Conservation (phyloP, 192 early-diverging fungal species). For the Coemansia reversa region DNA sequence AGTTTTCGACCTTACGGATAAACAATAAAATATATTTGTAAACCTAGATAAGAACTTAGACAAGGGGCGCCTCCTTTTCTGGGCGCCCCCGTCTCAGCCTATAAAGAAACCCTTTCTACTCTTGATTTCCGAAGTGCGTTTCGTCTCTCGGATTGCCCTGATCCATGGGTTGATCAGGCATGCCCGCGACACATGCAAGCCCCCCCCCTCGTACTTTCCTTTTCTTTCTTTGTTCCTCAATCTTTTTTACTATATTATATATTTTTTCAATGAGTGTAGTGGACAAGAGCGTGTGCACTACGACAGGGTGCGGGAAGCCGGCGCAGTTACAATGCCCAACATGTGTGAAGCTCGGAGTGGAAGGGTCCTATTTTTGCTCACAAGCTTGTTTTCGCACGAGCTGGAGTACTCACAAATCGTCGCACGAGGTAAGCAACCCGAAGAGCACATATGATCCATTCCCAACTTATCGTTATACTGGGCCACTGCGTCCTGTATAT, state of each 20-base stretch:
- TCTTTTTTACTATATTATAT: no score
- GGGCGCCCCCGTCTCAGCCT: no score
- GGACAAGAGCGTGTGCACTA: constrained; percentile 42
- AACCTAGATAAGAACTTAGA: no score
- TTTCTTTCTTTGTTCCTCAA: constrained; percentile 3
- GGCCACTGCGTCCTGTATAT: constrained; percentile 68
- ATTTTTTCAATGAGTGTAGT: constrained; percentile 13
- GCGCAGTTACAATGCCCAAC: constrained; percentile 80
- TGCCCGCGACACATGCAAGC: no score
- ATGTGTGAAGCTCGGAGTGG: constrained; percentile 67
- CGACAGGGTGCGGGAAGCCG: constrained; percentile 61
- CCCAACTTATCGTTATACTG: constrained; percentile 63
- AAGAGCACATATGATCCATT: constrained; percentile 61
- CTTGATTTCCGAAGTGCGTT: no score
- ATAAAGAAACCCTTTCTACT: no score
- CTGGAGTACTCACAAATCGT: constrained; percentile 59
- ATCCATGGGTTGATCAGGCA: no score
- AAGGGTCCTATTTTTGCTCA: constrained; percentile 74
- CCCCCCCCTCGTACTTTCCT: constrained; percentile 7
- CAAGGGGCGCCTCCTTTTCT: no score
- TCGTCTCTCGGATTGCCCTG: no score
- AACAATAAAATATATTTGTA: no score
- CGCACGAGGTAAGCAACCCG: constrained; percentile 26
- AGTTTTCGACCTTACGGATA: no score
- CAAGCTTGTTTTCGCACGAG: constrained; percentile 73